Evolutionary conservation across 768 basidiomycete species (phyloP), one percentile per base, ranked within the genome.

Genomic region (Agaricus subrufescens): DNA sequence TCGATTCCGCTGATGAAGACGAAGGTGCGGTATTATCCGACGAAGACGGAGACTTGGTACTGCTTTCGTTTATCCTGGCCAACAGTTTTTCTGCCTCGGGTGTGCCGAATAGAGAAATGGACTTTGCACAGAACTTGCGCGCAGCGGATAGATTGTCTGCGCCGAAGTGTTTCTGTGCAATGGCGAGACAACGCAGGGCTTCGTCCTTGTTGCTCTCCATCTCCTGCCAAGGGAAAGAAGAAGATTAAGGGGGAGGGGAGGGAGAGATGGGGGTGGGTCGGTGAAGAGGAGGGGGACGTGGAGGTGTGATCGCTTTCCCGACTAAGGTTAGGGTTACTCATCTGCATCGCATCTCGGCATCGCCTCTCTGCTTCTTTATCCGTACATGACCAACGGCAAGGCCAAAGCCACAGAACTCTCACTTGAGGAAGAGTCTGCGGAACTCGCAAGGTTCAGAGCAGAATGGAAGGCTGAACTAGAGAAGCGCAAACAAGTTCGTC

Each of bases 151-250:
- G 73, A 68, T 95, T 92, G 47, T 82, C 85, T 45, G 83, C 75
- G 52, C 85, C 80, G 58, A 82, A 77, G 68, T 94, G 86, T 64
- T 82, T 82, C 65, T 85, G 83, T 2, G 94, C 88, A 60, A 97
- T 91, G 47, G 72, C 67, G 50, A 96, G 79, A 66, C 91, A 92
- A 63, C 88, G 85, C 56, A 87, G 69, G 37, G 93, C 93, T 71
- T 96, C 93, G 66, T 96, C 93, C 62, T 84, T 91, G 77, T 96
- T 96, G 71, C 87, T 86, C 70, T 90, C 89, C 89, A 91, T 89
- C 39, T 42, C 42, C 23, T 19, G 14, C 3, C 15, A 12, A 8
- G 46, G 45, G 14, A 8, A 46, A 12, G 9, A 25, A 23, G 8
- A 27, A 6, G 45, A 5, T 27, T 19, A 19, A 19, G 38, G 43